Evolutionary conservation across 2,329 filamentous ascomycete species (phyloP).

Genomic region (Colletotrichum sp.): DNA sequence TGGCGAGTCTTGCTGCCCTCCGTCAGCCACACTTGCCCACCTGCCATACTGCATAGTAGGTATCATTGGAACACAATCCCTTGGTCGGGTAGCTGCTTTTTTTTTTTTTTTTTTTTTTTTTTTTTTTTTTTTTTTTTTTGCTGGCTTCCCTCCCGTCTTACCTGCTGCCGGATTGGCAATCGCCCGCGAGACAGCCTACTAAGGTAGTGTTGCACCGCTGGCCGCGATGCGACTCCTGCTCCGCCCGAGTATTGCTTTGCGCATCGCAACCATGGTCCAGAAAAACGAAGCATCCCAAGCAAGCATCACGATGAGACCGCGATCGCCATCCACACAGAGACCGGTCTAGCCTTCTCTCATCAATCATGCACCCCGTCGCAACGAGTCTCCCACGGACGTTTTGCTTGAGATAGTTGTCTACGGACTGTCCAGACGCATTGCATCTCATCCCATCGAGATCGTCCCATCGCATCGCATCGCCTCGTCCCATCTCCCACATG

Average conservation of each 20-base stretch:
- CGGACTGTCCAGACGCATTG: neutral
- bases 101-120: neutral
- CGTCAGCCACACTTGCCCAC: neutral
- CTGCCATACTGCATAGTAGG: too few species aligned
- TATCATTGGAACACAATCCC: neutral
- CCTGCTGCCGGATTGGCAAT: neutral
- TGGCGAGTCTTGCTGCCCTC: neutral
- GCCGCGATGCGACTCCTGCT: neutral
- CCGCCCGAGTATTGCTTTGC: neutral
- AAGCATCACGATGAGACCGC: neutral
- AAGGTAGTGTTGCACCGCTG: neutral
- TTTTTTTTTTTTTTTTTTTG: neutral
- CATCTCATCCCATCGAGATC: neutral
- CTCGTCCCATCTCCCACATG: neutral
- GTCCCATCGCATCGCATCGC: neutral
- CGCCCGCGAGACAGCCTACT: neutral
- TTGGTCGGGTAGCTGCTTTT: neutral
- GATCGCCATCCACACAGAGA: neutral
- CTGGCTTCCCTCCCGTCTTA: neutral
- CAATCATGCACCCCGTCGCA: neutral
- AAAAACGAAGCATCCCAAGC: slow-evolving; percentile 7
- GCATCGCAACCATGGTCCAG: neutral
- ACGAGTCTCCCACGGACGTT: neutral
- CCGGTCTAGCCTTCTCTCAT: neutral
- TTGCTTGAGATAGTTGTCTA: neutral